phyloP scores from a whole-genome alignment of 2,329 filamentous ascomycete genomes.

The Penicillium sp. region DNA sequence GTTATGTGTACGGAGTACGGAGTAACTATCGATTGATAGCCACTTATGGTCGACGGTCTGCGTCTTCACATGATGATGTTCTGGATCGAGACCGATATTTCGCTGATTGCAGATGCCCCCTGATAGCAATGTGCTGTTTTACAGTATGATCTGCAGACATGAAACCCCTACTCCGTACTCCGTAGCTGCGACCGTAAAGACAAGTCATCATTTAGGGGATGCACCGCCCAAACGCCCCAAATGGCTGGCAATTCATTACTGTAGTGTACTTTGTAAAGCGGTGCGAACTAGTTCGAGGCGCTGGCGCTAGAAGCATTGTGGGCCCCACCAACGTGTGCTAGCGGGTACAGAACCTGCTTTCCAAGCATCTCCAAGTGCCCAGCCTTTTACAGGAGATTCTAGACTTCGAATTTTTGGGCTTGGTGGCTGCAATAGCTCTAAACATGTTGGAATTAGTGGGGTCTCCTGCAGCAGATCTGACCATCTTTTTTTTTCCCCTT shows the following conservation, averaged over 20 bases:
- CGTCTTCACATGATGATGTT: background rate
- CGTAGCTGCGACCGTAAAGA: background rate
- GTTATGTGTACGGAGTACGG: background rate
- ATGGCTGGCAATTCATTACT: too few relatives aligned
- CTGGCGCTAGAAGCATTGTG: conserved; percentile 8
- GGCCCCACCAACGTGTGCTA: conserved; percentile 1
- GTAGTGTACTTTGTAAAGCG: background rate
- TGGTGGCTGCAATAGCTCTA: conserved; percentile 7
- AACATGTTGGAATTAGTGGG: conserved; percentile 3
- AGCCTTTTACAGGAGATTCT: conserved; percentile 7
- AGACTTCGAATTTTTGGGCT: conserved; percentile 5
- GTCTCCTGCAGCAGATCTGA: background rate
- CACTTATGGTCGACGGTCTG: background rate
- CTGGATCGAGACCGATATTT: background rate
- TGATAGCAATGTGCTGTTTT: background rate
- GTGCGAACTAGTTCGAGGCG: conserved; percentile 8
- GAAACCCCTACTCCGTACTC: background rate
- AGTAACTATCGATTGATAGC: background rate
- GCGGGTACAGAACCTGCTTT: conserved; percentile 5
- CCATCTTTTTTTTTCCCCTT: background rate
- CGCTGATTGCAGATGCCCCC: background rate
- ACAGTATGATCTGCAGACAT: background rate
- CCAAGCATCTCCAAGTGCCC: background rate
- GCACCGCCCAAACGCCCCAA: background rate
- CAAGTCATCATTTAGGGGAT: background rate